phyloP scores from a whole-genome alignment of 306 rosid genomes.

The Macrotyloma uniflorum region DNA sequence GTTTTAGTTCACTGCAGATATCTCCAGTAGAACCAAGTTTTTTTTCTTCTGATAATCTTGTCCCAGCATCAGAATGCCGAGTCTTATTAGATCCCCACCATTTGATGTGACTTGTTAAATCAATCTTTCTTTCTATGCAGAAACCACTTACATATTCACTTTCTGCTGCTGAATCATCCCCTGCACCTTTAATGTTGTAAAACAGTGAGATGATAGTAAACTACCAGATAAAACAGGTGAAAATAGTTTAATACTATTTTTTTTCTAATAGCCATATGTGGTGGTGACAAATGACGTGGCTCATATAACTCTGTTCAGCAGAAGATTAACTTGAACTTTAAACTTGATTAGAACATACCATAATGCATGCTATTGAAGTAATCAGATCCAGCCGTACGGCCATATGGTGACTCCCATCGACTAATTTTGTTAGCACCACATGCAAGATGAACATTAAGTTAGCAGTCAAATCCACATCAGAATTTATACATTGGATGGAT shows the following conservation, averaged over 20 bases:
- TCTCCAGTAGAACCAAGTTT: slow-evolving; percentile 69
- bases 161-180: slow-evolving; percentile 82
- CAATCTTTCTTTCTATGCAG: slow-evolving; percentile 82
- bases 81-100: slow-evolving; percentile 94
- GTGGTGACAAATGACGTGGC: slow-evolving; percentile 6
- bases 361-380: slow-evolving; percentile 72
- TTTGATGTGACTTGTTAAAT: slow-evolving; percentile 81
- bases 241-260: background rate
- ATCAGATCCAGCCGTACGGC: slow-evolving; percentile 87
- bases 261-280: slow-evolving; percentile 10
- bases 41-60: slow-evolving; percentile 73
- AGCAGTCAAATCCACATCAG: slow-evolving; percentile 33
- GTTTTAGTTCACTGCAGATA: slow-evolving; percentile 70
- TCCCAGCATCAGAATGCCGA: slow-evolving; percentile 59
- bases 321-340: slow-evolving; percentile 27
- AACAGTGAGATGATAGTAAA: slow-evolving; percentile 32
- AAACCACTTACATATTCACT: slow-evolving; percentile 62
- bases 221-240: slow-evolving; percentile 21
- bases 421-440: slow-evolving; percentile 52
- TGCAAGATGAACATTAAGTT: slow-evolving; percentile 40
- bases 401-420: slow-evolving; percentile 89
- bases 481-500: slow-evolving; percentile 23
- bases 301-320: slow-evolving; percentile 22
- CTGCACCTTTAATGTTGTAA: slow-evolving; percentile 52
- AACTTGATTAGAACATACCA: slow-evolving; percentile 58